These are phyloP conservation scores for Linderniella brevidens DNA, from an alignment of 257 asterid species.

Conservation along the genomic window DNA sequence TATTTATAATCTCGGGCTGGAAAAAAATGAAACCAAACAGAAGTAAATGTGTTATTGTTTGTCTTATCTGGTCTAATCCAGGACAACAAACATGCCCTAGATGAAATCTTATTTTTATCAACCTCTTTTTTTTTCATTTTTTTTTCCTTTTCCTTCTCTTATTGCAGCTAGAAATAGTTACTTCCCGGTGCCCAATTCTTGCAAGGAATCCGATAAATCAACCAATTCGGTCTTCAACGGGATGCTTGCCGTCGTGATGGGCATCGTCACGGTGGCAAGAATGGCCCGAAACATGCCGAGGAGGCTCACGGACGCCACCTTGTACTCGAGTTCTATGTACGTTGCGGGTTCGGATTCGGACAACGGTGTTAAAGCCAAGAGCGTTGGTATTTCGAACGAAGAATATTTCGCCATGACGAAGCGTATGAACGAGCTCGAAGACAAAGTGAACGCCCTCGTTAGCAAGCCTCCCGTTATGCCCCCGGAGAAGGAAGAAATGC, in stretches of 20 bases:
- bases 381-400: conserved; percentile 20
- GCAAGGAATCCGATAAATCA: conserved; percentile 20
- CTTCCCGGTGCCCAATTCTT: conserved; percentile 15
- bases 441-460: conserved; percentile 32
- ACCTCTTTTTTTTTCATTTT: conserved; percentile 1
- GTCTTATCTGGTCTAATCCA: no score
- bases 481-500: conserved; percentile 66
- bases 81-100: no score
- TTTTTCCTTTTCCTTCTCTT: no score
- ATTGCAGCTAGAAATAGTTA: conserved; percentile 14
- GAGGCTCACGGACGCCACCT: conserved; percentile 55
- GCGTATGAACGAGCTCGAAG: conserved; percentile 78
- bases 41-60: no score
- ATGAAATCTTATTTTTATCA: not conserved
- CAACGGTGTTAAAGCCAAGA: no score
- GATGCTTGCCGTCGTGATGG: conserved; percentile 68
- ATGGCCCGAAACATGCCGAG: conserved; percentile 84
- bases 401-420: conserved; percentile 76
- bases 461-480: conserved; percentile 52
- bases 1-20: no score
- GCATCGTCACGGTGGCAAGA: conserved; percentile 60
- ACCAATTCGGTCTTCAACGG: conserved; percentile 51
- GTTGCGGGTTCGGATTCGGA: conserved; percentile 4
- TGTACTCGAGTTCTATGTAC: conserved; percentile 42
- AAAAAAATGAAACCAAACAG: no score